Evolutionary conservation across 176 grass and related monocot species (phyloP).

Genomic region (Otatea glauca): DNA sequence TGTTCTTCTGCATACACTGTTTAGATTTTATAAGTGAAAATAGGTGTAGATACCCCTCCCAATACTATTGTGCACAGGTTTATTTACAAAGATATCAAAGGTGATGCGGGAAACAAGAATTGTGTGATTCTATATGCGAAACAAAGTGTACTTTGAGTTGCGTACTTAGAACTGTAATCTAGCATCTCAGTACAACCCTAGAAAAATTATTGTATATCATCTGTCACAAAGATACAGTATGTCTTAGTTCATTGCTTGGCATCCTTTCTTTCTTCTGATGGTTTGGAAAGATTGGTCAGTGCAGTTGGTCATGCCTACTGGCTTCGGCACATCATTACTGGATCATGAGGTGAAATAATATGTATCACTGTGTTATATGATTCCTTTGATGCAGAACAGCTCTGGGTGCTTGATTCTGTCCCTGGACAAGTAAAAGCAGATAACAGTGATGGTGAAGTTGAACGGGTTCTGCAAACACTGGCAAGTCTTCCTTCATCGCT

Average conservation of each 20-base stretch:
- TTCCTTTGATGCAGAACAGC: conserved; percentile 78
- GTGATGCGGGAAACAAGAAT: background rate
- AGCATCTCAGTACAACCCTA: background rate
- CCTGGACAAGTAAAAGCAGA: conserved; percentile 74
- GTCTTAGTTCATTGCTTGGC: background rate
- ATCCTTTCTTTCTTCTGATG: background rate
- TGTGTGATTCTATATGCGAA: background rate
- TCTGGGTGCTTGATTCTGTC: conserved; percentile 97
- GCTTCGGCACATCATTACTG: background rate
- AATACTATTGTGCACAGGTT: background rate
- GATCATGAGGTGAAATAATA: background rate
- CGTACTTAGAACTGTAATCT: background rate
- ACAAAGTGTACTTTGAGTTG: background rate
- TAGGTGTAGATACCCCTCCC: background rate
- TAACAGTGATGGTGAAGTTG: conserved; percentile 73
- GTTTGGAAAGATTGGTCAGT: background rate
- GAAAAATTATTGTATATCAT: background rate
- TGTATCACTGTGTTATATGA: conserved; percentile 18
- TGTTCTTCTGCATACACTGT: background rate
- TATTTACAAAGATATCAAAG: background rate
- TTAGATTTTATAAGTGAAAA: background rate
- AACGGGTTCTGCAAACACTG: conserved; percentile 77
- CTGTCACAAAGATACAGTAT: background rate
- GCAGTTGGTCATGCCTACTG: background rate
- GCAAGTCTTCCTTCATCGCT: conserved; percentile 67